phyloP scores from a whole-genome alignment of 352 stramenopile species.

The Phytopythium cucurbitacearum region DNA sequence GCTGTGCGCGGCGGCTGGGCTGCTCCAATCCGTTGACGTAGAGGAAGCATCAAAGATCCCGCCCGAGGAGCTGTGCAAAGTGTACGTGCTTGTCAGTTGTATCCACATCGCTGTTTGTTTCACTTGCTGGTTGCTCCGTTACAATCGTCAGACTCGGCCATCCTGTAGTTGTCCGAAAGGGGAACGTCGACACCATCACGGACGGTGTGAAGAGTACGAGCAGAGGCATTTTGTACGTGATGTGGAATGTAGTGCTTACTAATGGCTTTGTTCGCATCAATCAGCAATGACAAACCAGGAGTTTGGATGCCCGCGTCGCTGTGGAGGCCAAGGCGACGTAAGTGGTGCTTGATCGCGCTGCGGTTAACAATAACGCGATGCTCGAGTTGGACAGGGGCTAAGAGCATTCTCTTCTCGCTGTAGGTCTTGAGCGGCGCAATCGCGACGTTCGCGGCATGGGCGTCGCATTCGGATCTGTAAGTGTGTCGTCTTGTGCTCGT shows the following conservation, averaged over 20 bases:
- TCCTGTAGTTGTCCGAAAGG: slow-evolving; percentile 86
- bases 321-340: slow-evolving; percentile 91
- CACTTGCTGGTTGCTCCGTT: not conserved
- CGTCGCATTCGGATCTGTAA: slow-evolving; percentile 38
- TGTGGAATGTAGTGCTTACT: slow-evolving; percentile 2
- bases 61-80: slow-evolving; percentile 43
- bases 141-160: slow-evolving; percentile 48
- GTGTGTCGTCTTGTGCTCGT: slow-evolving; percentile 3
- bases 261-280: not conserved
- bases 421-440: slow-evolving; percentile 82
- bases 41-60: slow-evolving; percentile 43
- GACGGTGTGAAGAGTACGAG: slow-evolving; percentile 56
- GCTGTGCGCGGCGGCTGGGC: slow-evolving; percentile 43
- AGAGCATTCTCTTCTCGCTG: not conserved
- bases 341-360: not conserved
- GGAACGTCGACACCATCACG: slow-evolving; percentile 68
- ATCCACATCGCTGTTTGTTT: not conserved
- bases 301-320: slow-evolving; percentile 79
- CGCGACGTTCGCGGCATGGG: slow-evolving; percentile 77
- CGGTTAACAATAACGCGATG: too few relatives aligned
- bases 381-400: not conserved
- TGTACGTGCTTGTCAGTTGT: slow-evolving; percentile 18
- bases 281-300: slow-evolving; percentile 54
- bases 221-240: too few relatives aligned
- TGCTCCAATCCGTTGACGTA: slow-evolving; percentile 45